These are phyloP conservation scores for Solanum appendiculatum DNA, from an alignment of 257 asterid genomes.

Conservation along the genomic window DNA sequence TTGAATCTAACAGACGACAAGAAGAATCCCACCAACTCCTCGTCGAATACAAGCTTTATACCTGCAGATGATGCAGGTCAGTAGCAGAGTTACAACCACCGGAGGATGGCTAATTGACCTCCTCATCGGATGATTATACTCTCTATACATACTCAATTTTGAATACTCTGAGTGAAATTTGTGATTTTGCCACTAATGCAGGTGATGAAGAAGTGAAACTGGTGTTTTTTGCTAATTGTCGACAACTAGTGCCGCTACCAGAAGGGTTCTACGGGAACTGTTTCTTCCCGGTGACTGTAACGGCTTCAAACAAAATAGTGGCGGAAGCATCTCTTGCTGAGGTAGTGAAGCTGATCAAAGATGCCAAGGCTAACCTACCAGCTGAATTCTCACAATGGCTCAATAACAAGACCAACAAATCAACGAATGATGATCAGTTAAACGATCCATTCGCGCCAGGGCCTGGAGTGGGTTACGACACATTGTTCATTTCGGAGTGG, in stretches of 20 bases:
- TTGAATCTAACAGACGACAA: not conserved
- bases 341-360: slow-evolving; percentile 36
- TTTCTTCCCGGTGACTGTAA: slow-evolving; percentile 34
- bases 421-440: not conserved
- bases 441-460: slow-evolving; percentile 30
- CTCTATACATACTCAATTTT: not conserved
- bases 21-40: not conserved
- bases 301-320: slow-evolving; percentile 2
- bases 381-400: slow-evolving; percentile 13
- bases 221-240: slow-evolving; percentile 46
- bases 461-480: slow-evolving; percentile 14
- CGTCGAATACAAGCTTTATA: not conserved
- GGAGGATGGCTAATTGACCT: not conserved
- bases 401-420: not conserved
- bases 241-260: slow-evolving; percentile 19
- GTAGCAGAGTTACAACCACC: not conserved
- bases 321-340: slow-evolving; percentile 7
- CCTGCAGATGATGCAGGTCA: not conserved
- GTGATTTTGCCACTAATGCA: not conserved
- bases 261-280: slow-evolving; percentile 48
- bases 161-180: not conserved
- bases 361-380: slow-evolving; percentile 23
- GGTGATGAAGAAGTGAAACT: slow-evolving; percentile 8
- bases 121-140: not conserved
- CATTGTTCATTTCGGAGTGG: slow-evolving; percentile 48